Conservation (phyloP, 2,329 filamentous ascomycete species). For the Alternaria metachromatica region DNA sequence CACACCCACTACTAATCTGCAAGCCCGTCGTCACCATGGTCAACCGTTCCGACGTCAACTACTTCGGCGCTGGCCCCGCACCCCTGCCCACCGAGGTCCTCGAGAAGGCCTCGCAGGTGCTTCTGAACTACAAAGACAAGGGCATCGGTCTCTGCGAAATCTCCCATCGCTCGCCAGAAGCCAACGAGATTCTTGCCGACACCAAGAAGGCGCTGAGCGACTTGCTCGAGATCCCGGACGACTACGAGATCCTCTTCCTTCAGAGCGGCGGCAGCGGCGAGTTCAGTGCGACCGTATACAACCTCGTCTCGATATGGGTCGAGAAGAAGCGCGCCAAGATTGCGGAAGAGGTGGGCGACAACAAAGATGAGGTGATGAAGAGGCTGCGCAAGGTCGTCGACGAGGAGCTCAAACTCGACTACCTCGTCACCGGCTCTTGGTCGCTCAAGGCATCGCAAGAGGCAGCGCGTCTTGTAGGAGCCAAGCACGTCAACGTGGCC, state of each 20-base stretch:
- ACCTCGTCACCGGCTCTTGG: constrained; percentile 90
- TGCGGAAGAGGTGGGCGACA: constrained; percentile 60
- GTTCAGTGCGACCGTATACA: constrained; percentile 84
- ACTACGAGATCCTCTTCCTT: constrained; percentile 89
- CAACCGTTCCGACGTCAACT: constrained; percentile 74
- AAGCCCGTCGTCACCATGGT: constrained; percentile 62
- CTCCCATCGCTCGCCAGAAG: constrained; percentile 82
- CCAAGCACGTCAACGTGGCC: constrained; percentile 80
- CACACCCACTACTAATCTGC: not conserved
- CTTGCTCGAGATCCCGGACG: constrained; percentile 81
- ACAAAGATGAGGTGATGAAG: constrained; percentile 64
- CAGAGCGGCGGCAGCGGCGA: constrained; percentile 85
- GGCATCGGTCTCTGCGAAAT: constrained; percentile 90
- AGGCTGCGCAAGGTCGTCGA: constrained; percentile 70
- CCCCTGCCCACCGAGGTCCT: constrained; percentile 81
- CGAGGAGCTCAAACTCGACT: constrained; percentile 80
- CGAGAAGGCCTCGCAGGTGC: constrained; percentile 74
- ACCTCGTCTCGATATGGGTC: constrained; percentile 84
- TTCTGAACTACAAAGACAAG: constrained; percentile 80
- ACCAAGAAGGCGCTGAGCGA: constrained; percentile 75
- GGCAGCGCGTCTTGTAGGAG: constrained; percentile 76
- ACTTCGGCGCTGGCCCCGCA: constrained; percentile 93
- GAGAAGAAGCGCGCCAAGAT: constrained; percentile 69
- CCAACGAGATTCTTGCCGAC: constrained; percentile 78
- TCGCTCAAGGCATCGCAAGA: constrained; percentile 89